Percentiles rank a stretch among this genome's conserved stretches.
Conservation (phyloP, 2,329 filamentous ascomycete species). For the Cercospora nicotianae region DNA sequence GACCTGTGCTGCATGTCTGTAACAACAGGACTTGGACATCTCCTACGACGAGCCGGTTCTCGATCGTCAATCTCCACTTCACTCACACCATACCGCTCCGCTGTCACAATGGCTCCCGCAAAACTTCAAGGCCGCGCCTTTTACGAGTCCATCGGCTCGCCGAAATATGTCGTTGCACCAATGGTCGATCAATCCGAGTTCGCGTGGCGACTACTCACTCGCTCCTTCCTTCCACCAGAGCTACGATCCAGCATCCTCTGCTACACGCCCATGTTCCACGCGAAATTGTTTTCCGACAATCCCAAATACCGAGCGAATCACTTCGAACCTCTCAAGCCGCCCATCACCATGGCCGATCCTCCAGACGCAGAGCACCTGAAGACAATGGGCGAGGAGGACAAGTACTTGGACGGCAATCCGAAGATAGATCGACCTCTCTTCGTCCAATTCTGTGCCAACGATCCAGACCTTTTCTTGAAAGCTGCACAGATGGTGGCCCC, state of each 20-base stretch:
- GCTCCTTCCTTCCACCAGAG: conserved; percentile 77
- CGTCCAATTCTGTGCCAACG: conserved; percentile 94
- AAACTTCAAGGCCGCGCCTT: conserved; percentile 70
- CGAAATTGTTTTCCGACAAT: conserved; percentile 78
- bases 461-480: conserved; percentile 73
- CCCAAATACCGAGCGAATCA: conserved; percentile 73
- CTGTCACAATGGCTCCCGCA: conserved; percentile 28
- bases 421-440: conserved; percentile 82
- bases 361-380: conserved; percentile 28
- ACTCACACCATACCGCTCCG: background rate
- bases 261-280: conserved; percentile 96
- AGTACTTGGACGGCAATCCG: conserved; percentile 84
- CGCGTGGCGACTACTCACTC: conserved; percentile 94
- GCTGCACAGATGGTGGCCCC: conserved; percentile 78
- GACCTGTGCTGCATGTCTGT: conserved; percentile 4
- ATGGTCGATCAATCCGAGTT: conserved; percentile 99
- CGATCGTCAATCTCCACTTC: background rate
- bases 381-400: conserved; percentile 34
- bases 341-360: conserved; percentile 27
- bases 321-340: conserved; percentile 67
- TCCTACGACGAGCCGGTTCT: conserved; percentile 8
- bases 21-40: background rate
- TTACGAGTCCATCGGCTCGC: conserved; percentile 91
- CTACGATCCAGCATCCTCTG: conserved; percentile 66
- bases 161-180: conserved; percentile 85